Conservation (phyloP, 257 asterid genomes). For the Solanum chilense region DNA sequence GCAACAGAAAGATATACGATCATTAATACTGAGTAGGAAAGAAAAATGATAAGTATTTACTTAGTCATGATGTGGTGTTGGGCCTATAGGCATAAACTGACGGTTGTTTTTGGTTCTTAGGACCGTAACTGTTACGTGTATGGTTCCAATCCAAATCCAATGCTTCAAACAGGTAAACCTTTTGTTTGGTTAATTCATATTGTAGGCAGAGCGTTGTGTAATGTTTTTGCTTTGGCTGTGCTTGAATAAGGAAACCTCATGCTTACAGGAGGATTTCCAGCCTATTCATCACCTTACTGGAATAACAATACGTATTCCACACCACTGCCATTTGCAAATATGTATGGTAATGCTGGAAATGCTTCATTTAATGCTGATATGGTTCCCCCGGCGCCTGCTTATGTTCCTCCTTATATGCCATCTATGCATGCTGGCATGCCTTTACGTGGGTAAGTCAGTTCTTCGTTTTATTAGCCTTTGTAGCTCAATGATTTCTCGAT, state of each 20-base stretch:
- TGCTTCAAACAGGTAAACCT: constrained; percentile 53
- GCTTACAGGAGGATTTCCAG: constrained; percentile 50
- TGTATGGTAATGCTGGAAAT: constrained; percentile 48
- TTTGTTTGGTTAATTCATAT: not conserved
- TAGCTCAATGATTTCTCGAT: not conserved
- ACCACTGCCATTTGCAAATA: constrained; percentile 20
- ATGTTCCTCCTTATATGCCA: constrained; percentile 35
- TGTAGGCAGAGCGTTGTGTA: not conserved
- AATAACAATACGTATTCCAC: constrained; percentile 37
- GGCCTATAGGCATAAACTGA: not conserved
- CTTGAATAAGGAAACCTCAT: constrained; percentile 31
- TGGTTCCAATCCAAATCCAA: constrained; percentile 55
- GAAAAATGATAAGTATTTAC: not conserved
- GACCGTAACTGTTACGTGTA: constrained; percentile 57
- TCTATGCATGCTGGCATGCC: constrained; percentile 27
- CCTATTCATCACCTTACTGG: constrained; percentile 64
- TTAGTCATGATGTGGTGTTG: not conserved
- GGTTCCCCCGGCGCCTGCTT: constrained; percentile 32
- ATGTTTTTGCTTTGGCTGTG: not conserved
- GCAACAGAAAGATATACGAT: not conserved
- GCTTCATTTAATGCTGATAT: constrained; percentile 52
- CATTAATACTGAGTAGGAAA: not conserved
- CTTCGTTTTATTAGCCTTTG: not conserved
- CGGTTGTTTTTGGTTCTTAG: not conserved
- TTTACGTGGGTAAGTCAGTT: constrained; percentile 34